Conservation (phyloP, 129 eudicot species). For the Mikania micrantha region DNA sequence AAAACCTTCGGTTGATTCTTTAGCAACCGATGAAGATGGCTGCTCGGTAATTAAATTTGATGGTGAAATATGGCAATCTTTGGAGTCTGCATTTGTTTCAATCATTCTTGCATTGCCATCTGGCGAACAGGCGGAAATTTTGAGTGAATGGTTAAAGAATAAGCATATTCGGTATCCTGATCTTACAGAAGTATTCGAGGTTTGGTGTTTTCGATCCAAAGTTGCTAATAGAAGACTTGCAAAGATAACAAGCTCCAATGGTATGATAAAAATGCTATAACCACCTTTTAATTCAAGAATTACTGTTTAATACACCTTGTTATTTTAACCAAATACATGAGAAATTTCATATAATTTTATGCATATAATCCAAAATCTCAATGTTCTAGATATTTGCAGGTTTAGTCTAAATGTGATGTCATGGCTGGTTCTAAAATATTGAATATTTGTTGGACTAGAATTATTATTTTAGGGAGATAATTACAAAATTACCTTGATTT, state of each 20-base stretch:
- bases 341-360: background rate
- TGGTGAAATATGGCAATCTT: slow-evolving; percentile 71
- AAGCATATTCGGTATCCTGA: slow-evolving; percentile 71
- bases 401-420: slow-evolving; percentile 6
- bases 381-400: background rate
- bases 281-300: background rate
- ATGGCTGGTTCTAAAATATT: background rate
- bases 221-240: slow-evolving; percentile 81
- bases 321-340: slow-evolving; percentile 8
- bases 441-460: background rate
- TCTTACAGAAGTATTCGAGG: slow-evolving; percentile 91
- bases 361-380: background rate
- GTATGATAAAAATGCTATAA: slow-evolving; percentile 35
- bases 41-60: slow-evolving; percentile 37
- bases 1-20: slow-evolving; percentile 38
- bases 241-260: slow-evolving; percentile 19
- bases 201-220: slow-evolving; percentile 91
- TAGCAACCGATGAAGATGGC: slow-evolving; percentile 35
- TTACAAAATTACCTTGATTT: background rate
- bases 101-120: slow-evolving; percentile 88
- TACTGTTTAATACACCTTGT: background rate
- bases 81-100: slow-evolving; percentile 77
- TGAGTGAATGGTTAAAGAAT: slow-evolving; percentile 70
- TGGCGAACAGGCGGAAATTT: slow-evolving; percentile 58
- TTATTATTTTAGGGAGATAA: background rate